Evolutionary conservation across 1,284 basidiomycete species (phyloP), one percentile per base, ranked within the genome.

Genomic region (Trichosporon sp.): DNA sequence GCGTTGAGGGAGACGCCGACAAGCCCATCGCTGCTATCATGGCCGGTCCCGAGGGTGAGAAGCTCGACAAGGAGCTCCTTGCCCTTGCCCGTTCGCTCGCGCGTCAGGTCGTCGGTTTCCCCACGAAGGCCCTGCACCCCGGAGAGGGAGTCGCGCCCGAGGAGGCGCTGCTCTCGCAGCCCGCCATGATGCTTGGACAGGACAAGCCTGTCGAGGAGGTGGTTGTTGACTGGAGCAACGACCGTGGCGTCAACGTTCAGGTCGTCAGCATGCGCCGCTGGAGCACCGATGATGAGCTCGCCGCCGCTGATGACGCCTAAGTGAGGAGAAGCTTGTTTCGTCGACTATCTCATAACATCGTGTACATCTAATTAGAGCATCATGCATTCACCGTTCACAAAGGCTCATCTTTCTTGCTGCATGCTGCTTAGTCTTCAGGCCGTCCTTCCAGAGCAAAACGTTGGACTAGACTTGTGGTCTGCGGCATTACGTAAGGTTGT

Each of bases 21-120:
- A 77, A 75, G 64, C 81, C 81, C 2, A 80, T 83, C 65, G 75
- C 77, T 1, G 70, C 69, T 15, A 62, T 78, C 62, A 76, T 82
- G 27, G 77, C 80, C 44, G 76, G 76, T 21, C 71, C 78, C 80
- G 32, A 82, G 81, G 67, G 81, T 80, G 44, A 78, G 23, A 77
- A 85, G 35, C 81, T 88, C 23, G 80, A 82, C 56, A 75, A 82
- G 13, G 88, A 90, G 62, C 82, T 92, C 23, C 85, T 87, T 29
- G 86, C 86, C n/a, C 83, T 97, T 3, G 89, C 91, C 72, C 88
- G 92, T 23, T 88, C 90, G 5, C 75, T 97, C 8, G 92, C 91
- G 1, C 87, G 93, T 64, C 95, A 97, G 82, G 90, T 93, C 38
- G 90, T 90, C 11, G 95, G 94, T 1, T 91, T 95, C 81, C 88